Evolutionary conservation across 2,329 filamentous ascomycete genomes (phyloP).

Genomic region (Escovopsis sp.): DNA sequence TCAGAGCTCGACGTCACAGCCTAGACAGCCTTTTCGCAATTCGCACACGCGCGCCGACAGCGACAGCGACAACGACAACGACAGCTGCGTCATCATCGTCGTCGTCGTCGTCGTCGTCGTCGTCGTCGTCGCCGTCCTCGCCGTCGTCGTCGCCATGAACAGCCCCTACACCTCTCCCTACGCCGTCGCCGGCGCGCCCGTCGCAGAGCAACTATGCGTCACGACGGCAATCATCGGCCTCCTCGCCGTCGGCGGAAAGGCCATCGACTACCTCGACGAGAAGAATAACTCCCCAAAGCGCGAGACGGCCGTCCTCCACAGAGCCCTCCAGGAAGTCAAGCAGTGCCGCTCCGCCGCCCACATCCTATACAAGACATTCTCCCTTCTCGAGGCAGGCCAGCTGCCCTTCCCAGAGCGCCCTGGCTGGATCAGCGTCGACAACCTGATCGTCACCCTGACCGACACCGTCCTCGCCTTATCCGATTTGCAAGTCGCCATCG

Average conservation of each 20-base stretch:
- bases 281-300: slow-evolving; percentile 17
- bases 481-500: slow-evolving; percentile 17
- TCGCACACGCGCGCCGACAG: neutral
- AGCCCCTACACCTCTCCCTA: neutral
- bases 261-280: slow-evolving; percentile 21
- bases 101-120: neutral
- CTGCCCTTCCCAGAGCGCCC: slow-evolving; percentile 21
- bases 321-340: slow-evolving; percentile 21
- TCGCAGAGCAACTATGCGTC: slow-evolving; percentile 17
- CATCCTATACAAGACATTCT: slow-evolving; percentile 21
- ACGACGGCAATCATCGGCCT: slow-evolving; percentile 24
- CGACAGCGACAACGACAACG: neutral
- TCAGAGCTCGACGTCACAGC: no score
- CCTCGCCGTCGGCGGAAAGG: slow-evolving; percentile 19
- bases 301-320: slow-evolving; percentile 14
- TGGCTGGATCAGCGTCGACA: slow-evolving; percentile 20
- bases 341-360: slow-evolving; percentile 24
- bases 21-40: no score
- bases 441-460: slow-evolving; percentile 21
- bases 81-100: neutral
- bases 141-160: neutral
- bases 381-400: slow-evolving; percentile 17
- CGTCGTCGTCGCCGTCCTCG: neutral
- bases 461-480: slow-evolving; percentile 23
- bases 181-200: slow-evolving; percentile 1